Evolutionary conservation across 2,329 filamentous ascomycete species (phyloP).

Genomic region (Trichophyton simii): DNA sequence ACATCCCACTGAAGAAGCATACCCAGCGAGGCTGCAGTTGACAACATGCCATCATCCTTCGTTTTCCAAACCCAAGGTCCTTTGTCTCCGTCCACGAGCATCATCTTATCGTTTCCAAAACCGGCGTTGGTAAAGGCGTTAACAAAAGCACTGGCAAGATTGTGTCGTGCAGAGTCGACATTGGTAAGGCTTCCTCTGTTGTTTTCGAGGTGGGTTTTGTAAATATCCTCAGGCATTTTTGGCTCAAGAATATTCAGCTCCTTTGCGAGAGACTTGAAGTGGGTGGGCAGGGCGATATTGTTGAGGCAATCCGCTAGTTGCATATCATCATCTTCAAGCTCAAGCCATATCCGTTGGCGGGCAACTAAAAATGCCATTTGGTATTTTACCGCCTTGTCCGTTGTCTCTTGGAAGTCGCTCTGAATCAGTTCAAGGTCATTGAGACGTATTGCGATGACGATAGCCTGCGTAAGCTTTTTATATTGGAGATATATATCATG

Average conservation of each 20-base stretch:
- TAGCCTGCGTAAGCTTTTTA: constrained; percentile 84
- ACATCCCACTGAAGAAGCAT: constrained; percentile 90
- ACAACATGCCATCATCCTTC: constrained; percentile 95
- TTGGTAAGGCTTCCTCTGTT: constrained; percentile 88
- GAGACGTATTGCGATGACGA: constrained; percentile 83
- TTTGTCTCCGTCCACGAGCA: constrained; percentile 81
- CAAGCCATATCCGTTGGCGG: constrained; percentile 76
- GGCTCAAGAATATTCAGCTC: constrained; percentile 95
- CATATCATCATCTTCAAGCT: constrained; percentile 51
- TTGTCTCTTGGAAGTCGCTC: constrained; percentile 65
- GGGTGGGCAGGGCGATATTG: constrained; percentile 75
- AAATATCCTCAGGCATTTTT: constrained; percentile 95
- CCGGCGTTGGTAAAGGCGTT: constrained; percentile 96
- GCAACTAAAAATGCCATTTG: constrained; percentile 90
- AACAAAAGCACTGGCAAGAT: constrained; percentile 88
- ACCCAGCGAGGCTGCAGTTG: constrained; percentile 84
- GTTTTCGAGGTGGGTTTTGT: constrained; percentile 97
- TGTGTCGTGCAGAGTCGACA: constrained; percentile 88
- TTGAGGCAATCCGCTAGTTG: constrained; percentile 72
- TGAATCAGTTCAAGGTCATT: constrained; percentile 78
- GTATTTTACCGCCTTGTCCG: constrained; percentile 73
- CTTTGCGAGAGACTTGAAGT: constrained; percentile 89
- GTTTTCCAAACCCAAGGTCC: constrained; percentile 98
- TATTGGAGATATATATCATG: constrained; percentile 90
- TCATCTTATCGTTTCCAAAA: constrained; percentile 93